Evolutionary conservation across 108 stramenopile species (phyloP), one percentile per base, ranked within the genome.

Genomic region (Schizochytrium sp.): DNA sequence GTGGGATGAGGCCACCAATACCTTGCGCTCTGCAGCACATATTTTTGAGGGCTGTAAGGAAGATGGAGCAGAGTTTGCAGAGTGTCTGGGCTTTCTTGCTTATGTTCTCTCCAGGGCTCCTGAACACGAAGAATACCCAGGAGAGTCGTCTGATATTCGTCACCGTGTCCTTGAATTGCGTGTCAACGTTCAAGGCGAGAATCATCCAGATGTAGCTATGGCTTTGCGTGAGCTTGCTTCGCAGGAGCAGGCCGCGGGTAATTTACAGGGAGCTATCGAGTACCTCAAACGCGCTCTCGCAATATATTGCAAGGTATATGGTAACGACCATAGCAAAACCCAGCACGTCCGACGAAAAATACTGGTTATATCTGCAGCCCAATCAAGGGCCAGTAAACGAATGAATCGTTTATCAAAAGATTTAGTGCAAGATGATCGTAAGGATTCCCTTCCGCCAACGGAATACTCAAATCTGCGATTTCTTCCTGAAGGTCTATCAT

Each of bases 11-110:
- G 47, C 76, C 45, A 83, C 53, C 15, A 17, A 10, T 8, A 55
- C 76, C 38, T 28, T 83, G 50, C 76, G 76, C 0, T 19, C 47
- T 5, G 76, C 76, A 10, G 76, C 47, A 0, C 50, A 5, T n/a
- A 83, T 83, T 40, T 83, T 69, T 15, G 64, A 15, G 0, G 15
- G 44, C 10, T 44, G 76, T 1, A 38, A 49, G 8, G 17, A 10
- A 5, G 53, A 40, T 0, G 38, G 50, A n/a, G 12, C 47, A 47
- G 76, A 83, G 76, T 53, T 38, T 53, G 47, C 76, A 47, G 76
- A 83, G 47, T 83, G 76, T 53, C 76, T 83, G 38, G 53, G 76
- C 76, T 83, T 83, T 50, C 76, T 83, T 53, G 76, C 76, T n/a
- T 83, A 83, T 53, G 76, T 83, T 17, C 53, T 83, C 0, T 83